Percentiles rank a stretch among this genome's conserved stretches.
Evolutionary conservation across 2,329 filamentous ascomycete species (phyloP).

Genomic region (Diaporthe longicolla): DNA sequence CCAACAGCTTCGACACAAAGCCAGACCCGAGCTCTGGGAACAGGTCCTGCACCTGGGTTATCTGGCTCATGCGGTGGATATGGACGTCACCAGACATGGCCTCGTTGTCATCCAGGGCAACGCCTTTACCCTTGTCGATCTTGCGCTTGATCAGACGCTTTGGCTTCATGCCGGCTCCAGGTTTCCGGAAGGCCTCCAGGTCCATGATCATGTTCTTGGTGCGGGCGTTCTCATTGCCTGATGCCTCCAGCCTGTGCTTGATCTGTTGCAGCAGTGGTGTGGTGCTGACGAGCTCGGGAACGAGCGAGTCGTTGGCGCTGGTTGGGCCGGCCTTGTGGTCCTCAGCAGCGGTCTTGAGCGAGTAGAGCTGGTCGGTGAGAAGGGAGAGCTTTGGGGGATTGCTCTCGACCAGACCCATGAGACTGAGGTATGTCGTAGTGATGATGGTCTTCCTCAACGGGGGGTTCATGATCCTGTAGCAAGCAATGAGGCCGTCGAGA

Average conservation of each 20-base stretch:
- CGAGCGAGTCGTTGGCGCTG: constrained; percentile 77
- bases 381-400: constrained; percentile 79
- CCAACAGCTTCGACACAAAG: constrained; percentile 84
- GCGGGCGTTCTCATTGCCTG: constrained; percentile 65
- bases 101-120: constrained; percentile 53
- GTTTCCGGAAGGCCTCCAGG: constrained; percentile 72
- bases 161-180: constrained; percentile 65
- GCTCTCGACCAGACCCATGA: constrained; percentile 78
- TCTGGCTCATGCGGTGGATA: constrained; percentile 84
- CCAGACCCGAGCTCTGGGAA: constrained; percentile 89
- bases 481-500: constrained; percentile 79
- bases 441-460: constrained; percentile 77
- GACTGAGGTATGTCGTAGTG: constrained; percentile 80
- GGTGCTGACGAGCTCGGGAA: constrained; percentile 84
- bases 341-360: constrained; percentile 80
- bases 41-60: constrained; percentile 92
- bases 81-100: constrained; percentile 70
- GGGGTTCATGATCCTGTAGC: constrained; percentile 75
- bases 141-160: constrained; percentile 67
- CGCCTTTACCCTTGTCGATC: constrained; percentile 76
- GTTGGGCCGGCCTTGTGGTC: constrained; percentile 69
- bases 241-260: constrained; percentile 65
- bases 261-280: constrained; percentile 81
- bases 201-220: constrained; percentile 72
- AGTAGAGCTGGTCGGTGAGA: constrained; percentile 87